A percentile compares a stretch with the other conserved stretches of the same genome.
Conservation (phyloP, 345 rosid genomes). For the Eucalyptus coolabah region DNA sequence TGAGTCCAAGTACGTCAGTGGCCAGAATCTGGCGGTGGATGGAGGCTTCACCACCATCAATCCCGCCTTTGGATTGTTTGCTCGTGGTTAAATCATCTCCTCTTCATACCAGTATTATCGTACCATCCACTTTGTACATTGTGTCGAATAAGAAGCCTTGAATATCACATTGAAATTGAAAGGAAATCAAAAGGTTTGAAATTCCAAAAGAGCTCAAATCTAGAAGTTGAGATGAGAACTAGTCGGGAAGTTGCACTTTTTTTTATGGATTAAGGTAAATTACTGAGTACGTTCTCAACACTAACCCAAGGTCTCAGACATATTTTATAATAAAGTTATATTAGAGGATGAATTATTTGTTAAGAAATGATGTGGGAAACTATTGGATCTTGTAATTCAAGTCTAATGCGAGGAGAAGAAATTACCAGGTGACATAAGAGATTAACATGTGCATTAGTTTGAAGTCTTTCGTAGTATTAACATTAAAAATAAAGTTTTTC, state of each 20-base stretch:
- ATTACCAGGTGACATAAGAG: neutral
- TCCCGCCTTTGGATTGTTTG: neutral
- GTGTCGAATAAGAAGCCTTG: neutral
- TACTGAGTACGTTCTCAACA: neutral
- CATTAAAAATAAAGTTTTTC: accelerated
- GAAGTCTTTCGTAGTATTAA: neutral
- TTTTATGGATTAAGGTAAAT: neutral
- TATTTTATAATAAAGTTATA: too few relatives aligned
- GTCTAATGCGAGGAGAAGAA: neutral
- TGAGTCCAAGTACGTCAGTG: slow-evolving; percentile 10
- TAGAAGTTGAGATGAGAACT: neutral
- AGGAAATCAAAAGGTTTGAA: neutral
- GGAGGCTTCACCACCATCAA: neutral
- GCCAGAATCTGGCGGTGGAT: neutral
- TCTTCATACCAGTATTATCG: neutral
- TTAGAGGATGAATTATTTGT: neutral
- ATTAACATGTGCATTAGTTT: neutral
- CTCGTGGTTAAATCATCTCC: neutral
- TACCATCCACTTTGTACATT: neutral
- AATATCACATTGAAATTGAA: neutral
- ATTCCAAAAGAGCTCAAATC: neutral
- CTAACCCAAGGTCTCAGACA: too few relatives aligned
- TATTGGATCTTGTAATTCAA: neutral
- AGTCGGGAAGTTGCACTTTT: too few relatives aligned
- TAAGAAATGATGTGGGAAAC: neutral